Evolutionary conservation across 2,329 filamentous ascomycete species (phyloP).

Genomic region (Dothideomycetes sp.): DNA sequence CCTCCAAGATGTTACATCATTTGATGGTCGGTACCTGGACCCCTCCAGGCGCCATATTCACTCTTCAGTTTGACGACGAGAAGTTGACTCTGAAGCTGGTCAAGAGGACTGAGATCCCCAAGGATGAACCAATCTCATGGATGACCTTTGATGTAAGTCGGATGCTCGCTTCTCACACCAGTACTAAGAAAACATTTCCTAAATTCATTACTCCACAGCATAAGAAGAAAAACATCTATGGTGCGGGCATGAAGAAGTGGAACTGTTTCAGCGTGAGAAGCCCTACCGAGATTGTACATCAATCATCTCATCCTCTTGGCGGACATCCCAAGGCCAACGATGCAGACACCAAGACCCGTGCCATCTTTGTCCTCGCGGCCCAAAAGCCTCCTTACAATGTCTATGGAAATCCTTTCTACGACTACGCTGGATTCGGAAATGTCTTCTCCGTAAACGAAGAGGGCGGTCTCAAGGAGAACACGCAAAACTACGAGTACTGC

Average conservation of each 20-base stretch:
- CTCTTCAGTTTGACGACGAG: slow-evolving; percentile 78
- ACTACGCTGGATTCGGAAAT: slow-evolving; percentile 70
- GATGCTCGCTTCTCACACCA: slow-evolving; percentile 11
- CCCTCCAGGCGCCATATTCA: slow-evolving; percentile 80
- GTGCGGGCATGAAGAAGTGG: slow-evolving; percentile 90
- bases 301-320: slow-evolving; percentile 62
- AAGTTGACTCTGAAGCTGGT: slow-evolving; percentile 61
- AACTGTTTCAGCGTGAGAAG: slow-evolving; percentile 67
- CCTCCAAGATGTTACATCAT: slow-evolving; percentile 63
- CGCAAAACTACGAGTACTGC: slow-evolving; percentile 65
- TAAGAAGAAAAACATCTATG: slow-evolving; percentile 73
- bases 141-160: slow-evolving; percentile 72
- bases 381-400: slow-evolving; percentile 67
- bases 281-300: slow-evolving; percentile 65
- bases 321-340: slow-evolving; percentile 61
- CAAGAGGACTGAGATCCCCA: slow-evolving; percentile 69
- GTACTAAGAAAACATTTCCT: neutral
- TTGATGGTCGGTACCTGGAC: slow-evolving; percentile 88
- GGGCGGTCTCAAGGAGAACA: slow-evolving; percentile 51
- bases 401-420: slow-evolving; percentile 86
- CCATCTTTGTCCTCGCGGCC: slow-evolving; percentile 78
- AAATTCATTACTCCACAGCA: slow-evolving; percentile 44
- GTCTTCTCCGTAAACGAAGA: slow-evolving; percentile 52
- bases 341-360: slow-evolving; percentile 67
- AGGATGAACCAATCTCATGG: slow-evolving; percentile 85